A percentile compares a stretch with the other conserved stretches of the same genome.
These are phyloP conservation scores for Leccinum pellstonianum DNA, from an alignment of 768 basidiomycete genomes.

Conservation along the genomic window DNA sequence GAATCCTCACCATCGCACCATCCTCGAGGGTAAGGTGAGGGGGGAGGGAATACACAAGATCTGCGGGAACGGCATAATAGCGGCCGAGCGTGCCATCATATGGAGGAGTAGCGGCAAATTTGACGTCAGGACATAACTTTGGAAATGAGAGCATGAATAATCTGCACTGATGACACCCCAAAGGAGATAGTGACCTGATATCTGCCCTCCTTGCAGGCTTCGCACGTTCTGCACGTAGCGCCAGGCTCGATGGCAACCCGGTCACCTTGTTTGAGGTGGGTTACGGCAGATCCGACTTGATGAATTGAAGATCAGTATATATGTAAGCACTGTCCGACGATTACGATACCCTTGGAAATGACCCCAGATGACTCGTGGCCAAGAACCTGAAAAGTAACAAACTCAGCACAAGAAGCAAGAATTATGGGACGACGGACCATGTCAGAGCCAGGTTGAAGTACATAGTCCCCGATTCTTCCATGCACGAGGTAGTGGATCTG, in stretches of 20 bases:
- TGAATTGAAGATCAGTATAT: background rate
- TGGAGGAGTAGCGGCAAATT: constrained; percentile 92
- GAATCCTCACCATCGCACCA: constrained; percentile 78
- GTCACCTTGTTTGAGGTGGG: constrained; percentile 75
- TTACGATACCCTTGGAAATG: constrained; percentile 55
- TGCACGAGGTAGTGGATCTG: constrained; percentile 80
- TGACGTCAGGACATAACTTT: constrained; percentile 82
- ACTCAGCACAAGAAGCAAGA: background rate
- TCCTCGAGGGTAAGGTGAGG: constrained; percentile 87
- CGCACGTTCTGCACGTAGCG: constrained; percentile 78
- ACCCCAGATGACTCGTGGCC: constrained; percentile 93
- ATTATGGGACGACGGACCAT: constrained; percentile 51
- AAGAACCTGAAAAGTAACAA: constrained; percentile 58
- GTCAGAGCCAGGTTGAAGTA: constrained; percentile 61
- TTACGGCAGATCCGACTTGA: constrained; percentile 74
- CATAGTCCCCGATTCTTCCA: constrained; percentile 77
- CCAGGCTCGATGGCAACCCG: constrained; percentile 93
- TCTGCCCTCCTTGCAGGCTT: constrained; percentile 78
- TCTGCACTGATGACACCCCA: background rate
- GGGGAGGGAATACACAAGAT: constrained; percentile 82
- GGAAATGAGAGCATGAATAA: background rate
- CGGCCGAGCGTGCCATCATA: constrained; percentile 86
- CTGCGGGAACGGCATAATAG: constrained; percentile 84
- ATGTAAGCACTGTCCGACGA: background rate
- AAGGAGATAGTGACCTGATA: constrained; percentile 60